These are phyloP conservation scores for Pharus latifolius DNA, from an alignment of 176 grass and related monocot genomes.

Conservation along the genomic window DNA sequence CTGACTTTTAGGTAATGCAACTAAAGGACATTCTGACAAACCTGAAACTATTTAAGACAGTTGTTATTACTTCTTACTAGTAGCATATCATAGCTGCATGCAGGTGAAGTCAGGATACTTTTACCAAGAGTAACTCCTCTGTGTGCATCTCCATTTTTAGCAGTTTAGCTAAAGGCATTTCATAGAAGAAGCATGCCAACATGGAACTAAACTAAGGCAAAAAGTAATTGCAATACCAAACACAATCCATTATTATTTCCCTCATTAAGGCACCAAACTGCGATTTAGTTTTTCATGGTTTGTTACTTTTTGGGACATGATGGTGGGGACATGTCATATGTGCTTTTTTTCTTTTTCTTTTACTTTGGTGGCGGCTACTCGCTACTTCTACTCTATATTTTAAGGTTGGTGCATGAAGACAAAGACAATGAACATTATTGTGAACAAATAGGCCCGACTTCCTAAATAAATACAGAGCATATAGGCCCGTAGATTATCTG, in stretches of 20 bases:
- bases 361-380: too few species aligned
- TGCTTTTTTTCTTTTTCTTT: constrained; percentile 4
- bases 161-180: constrained; percentile 4
- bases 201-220: background rate
- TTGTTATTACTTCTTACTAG: background rate
- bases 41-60: background rate
- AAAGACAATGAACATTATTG: constrained; percentile 20
- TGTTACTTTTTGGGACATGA: constrained; percentile 1
- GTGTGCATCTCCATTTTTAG: background rate
- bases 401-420: constrained; percentile 15
- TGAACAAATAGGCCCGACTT: constrained; percentile 10
- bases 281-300: constrained; percentile 15
- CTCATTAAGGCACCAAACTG: background rate
- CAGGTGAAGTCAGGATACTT: background rate
- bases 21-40: background rate
- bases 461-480: too few species aligned
- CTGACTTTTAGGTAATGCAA: background rate
- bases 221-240: background rate
- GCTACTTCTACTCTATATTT: constrained; percentile 1
- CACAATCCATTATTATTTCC: background rate
- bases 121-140: background rate
- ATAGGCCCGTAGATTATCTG: constrained; percentile 29
- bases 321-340: constrained; percentile 21
- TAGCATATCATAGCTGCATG: background rate
- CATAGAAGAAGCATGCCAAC: constrained; percentile 5